These are phyloP conservation scores for Phaeosphaeriaceae sp. DNA, from an alignment of 2,329 filamentous ascomycete genomes.

Conservation along the genomic window DNA sequence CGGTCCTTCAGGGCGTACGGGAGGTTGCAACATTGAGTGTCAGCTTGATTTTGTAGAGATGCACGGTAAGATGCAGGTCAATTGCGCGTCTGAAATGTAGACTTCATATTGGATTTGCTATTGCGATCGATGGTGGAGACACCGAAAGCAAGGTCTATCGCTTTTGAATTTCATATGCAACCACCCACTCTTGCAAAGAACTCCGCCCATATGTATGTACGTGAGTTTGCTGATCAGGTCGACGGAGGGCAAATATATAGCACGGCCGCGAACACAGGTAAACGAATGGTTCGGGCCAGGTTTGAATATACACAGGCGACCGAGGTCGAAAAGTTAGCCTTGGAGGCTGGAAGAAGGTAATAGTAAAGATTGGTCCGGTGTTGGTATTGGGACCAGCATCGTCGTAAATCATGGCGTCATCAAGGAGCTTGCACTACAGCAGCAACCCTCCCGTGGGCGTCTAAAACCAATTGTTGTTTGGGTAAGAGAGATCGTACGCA, in stretches of 20 bases:
- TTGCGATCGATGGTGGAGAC: conserved; percentile 22
- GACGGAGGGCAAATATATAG: conserved; percentile 26
- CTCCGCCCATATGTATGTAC: conserved; percentile 30
- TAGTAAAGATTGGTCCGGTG: conserved; percentile 30
- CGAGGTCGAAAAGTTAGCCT: conserved; percentile 33
- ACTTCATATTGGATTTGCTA: conserved; percentile 12
- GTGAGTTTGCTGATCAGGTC: conserved; percentile 21
- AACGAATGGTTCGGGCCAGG: conserved; percentile 31
- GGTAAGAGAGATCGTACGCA: conserved; percentile 33
- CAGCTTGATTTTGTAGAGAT: background rate
- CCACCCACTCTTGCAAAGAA: conserved; percentile 18
- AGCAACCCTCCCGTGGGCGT: conserved; percentile 27
- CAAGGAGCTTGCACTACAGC: conserved; percentile 27
- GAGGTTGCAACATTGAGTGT: background rate
- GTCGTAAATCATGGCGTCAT: conserved; percentile 49
- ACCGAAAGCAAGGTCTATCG: conserved; percentile 33
- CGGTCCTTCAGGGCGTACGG: conserved; percentile 4
- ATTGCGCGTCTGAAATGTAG: background rate
- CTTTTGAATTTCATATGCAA: conserved; percentile 29
- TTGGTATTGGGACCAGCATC: conserved; percentile 40
- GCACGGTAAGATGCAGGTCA: background rate
- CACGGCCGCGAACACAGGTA: conserved; percentile 27
- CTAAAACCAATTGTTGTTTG: conserved; percentile 44
- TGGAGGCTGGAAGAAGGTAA: conserved; percentile 22
- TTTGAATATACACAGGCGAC: conserved; percentile 49